Evolutionary conservation across 768 basidiomycete genomes (phyloP).

Genomic region (Podaxis rugospora): DNA sequence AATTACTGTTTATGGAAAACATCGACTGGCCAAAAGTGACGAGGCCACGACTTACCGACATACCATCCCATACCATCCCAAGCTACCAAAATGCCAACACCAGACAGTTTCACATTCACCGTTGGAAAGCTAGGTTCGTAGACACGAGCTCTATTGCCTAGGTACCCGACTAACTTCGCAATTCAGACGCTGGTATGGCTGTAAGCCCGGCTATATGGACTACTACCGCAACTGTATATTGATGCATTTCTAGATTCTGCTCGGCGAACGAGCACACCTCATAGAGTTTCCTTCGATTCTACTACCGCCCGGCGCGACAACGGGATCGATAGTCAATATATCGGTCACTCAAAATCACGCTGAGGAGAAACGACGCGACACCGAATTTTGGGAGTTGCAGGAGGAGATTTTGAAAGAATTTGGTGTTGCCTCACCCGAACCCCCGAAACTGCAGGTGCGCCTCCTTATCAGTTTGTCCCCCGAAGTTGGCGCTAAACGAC

Average conservation of each 20-base stretch:
- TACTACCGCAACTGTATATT: background rate
- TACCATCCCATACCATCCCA: background rate
- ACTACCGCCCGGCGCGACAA: constrained; percentile 85
- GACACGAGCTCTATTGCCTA: background rate
- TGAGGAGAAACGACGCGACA: constrained; percentile 80
- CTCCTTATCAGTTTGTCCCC: background rate
- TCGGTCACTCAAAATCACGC: constrained; percentile 83
- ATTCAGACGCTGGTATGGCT: constrained; percentile 88
- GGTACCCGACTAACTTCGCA: constrained; percentile 11
- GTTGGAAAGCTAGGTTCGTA: constrained; percentile 89
- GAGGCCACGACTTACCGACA: background rate
- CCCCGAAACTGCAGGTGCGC: constrained; percentile 72
- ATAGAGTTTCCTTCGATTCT: constrained; percentile 98
- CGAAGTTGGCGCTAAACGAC: background rate
- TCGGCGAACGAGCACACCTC: constrained; percentile 91
- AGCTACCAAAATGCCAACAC: constrained; percentile 23
- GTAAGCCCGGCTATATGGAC: constrained; percentile 35
- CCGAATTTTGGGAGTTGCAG: constrained; percentile 84
- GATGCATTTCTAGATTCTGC: constrained; percentile 58
- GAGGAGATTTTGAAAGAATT: constrained; percentile 72
- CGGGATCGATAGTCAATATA: constrained; percentile 97
- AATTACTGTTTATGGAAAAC: background rate
- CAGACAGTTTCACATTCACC: constrained; percentile 84
- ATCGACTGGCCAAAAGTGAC: background rate
- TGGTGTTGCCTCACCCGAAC: constrained; percentile 60